Conservation (phyloP, 2,329 filamentous ascomycete species). For the Coleophoma eucalyptorum region DNA sequence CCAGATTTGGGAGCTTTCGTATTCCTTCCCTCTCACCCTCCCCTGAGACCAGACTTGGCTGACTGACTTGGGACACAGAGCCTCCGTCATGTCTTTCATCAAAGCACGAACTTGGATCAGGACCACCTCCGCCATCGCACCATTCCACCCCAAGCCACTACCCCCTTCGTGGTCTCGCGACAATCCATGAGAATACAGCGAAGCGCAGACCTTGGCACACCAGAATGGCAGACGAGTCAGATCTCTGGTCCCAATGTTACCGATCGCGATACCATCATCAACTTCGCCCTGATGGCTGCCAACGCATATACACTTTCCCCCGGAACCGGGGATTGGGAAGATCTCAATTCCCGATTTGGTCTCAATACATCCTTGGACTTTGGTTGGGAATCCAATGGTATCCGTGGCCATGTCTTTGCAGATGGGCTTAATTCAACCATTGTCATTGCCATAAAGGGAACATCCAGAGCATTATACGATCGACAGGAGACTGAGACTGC, state of each 20-base stretch:
- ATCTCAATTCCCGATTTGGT: conserved; percentile 55
- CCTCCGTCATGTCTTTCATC: no score
- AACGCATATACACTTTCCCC: conserved; percentile 79
- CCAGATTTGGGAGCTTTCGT: no score
- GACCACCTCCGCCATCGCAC: no score
- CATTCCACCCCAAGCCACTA: no score
- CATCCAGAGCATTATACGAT: conserved; percentile 82
- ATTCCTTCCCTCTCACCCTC: no score
- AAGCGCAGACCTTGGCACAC: no score
- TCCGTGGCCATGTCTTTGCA: conserved; percentile 86
- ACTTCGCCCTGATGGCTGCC: conserved; percentile 78
- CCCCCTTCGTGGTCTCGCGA: no score
- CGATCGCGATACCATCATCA: conserved; percentile 78
- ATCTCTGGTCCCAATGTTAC: conserved; percentile 74
- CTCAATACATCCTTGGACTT: conserved; percentile 86
- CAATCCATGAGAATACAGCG: no score
- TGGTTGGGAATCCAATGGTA: conserved; percentile 83
- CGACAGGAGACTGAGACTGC: conserved; percentile 93
- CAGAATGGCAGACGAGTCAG: not conserved
- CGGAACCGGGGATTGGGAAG: conserved; percentile 71
- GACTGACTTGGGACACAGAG: no score
- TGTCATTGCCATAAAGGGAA: conserved; percentile 88
- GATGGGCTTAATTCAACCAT: conserved; percentile 81
- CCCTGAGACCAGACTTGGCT: no score
- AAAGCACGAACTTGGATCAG: no score